A percentile compares a stretch with the other conserved stretches of the same genome.
Conservation (phyloP, 176 grass and related monocot species). For the Oryza glumipatula region DNA sequence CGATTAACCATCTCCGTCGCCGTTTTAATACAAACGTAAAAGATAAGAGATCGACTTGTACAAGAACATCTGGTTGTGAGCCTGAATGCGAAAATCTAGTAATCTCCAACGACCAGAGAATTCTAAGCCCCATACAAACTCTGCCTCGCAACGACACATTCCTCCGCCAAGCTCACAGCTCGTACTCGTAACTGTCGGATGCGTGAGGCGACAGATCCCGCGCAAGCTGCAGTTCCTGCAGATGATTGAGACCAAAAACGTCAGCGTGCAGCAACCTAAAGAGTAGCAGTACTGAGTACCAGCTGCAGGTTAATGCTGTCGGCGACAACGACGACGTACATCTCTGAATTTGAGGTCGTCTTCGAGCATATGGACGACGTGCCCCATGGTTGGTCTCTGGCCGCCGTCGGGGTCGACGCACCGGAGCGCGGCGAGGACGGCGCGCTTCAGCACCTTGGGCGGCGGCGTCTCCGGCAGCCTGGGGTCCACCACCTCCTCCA, state of each 20-base stretch:
- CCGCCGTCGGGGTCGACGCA: conserved; percentile 76
- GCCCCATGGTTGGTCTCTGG: conserved; percentile 84
- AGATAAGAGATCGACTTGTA: conserved; percentile 15
- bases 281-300: not conserved
- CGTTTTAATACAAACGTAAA: conserved; percentile 23
- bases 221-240: conserved; percentile 71
- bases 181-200: conserved; percentile 46
- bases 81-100: conserved; percentile 1
- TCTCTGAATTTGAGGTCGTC: conserved; percentile 62
- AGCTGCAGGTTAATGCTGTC: not conserved
- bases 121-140: conserved; percentile 22
- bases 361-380: conserved; percentile 89
- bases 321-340: conserved; percentile 40
- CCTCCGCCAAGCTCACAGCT: conserved; percentile 35
- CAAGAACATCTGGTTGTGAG: conserved; percentile 3
- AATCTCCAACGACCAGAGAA: conserved; percentile 16
- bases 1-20: conserved; percentile 34
- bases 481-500: conserved; percentile 81
- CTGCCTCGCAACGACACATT: conserved; percentile 7
- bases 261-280: not conserved
- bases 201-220: conserved; percentile 46
- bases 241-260: not conserved
- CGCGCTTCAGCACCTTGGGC: conserved; percentile 71
- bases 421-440: conserved; percentile 78
- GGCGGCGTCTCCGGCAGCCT: conserved; percentile 66